Conservation (phyloP, 495 filamentous ascomycete species). For the Lasiosphaeria ovina region DNA sequence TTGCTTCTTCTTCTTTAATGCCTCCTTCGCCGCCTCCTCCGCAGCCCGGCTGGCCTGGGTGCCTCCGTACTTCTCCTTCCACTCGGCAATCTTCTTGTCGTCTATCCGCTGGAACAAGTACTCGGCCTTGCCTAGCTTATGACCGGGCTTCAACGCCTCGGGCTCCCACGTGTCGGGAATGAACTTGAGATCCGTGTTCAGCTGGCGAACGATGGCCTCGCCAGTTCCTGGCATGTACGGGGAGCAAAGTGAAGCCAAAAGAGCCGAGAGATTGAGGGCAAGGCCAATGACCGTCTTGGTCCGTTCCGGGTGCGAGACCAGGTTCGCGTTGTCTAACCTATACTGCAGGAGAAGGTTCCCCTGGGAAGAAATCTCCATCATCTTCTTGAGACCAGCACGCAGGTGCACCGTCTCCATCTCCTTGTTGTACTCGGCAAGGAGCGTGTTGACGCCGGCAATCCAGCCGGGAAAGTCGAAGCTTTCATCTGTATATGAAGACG, state of each 20-base stretch:
- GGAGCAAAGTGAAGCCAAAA: constrained; percentile 70
- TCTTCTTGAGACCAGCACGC: constrained; percentile 68
- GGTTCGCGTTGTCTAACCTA: constrained; percentile 71
- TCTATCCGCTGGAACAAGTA: constrained; percentile 86
- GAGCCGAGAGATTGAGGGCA: constrained; percentile 76
- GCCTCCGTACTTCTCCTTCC: constrained; percentile 79
- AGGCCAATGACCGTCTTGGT: constrained; percentile 77
- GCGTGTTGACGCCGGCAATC: constrained; percentile 54
- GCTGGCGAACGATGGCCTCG: constrained; percentile 68
- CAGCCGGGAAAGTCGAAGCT: constrained; percentile 40
- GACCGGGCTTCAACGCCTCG: constrained; percentile 61
- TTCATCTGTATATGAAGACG: constrained; percentile 52
- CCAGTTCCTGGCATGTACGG: constrained; percentile 87
- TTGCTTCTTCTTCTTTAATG: constrained; percentile 27
- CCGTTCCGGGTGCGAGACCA: constrained; percentile 68
- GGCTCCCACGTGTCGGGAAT: constrained; percentile 75
- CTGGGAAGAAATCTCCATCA: constrained; percentile 39
- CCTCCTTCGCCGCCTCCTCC: constrained; percentile 52
- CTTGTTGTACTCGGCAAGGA: constrained; percentile 66
- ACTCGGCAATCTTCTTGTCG: constrained; percentile 75
- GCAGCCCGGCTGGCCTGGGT: constrained; percentile 53
- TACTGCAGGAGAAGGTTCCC: constrained; percentile 86
- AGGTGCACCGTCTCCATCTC: constrained; percentile 75
- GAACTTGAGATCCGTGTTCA: constrained; percentile 50
- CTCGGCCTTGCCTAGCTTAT: constrained; percentile 76